Evolutionary conservation across 139 green algal genomes (phyloP).

Genomic region (Chlorella sp.): DNA sequence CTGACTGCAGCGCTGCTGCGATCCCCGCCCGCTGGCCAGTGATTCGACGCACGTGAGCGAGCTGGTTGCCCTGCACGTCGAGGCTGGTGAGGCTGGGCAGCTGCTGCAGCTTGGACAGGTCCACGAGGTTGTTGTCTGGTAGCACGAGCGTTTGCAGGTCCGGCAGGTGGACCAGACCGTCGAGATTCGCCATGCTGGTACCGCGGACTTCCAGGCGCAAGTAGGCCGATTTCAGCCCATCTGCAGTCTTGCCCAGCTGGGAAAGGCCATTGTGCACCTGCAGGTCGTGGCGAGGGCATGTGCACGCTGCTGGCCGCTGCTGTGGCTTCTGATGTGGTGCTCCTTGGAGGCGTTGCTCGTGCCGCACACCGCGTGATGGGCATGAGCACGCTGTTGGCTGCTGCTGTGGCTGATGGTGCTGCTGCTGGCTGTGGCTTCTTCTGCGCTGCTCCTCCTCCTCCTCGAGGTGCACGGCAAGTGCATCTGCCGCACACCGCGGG

Average conservation of each 20-base stretch:
- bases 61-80: conserved; percentile 45
- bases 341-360: no score
- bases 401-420: no score
- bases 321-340: not conserved
- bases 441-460: no score
- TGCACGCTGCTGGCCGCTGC: not conserved
- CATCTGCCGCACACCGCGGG: no score
- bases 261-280: conserved; percentile 20
- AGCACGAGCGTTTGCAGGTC: conserved; percentile 43
- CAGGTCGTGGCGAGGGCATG: not conserved
- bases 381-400: no score
- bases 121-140: conserved; percentile 33
- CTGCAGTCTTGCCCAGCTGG: conserved; percentile 37
- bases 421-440: no score
- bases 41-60: conserved; percentile 40
- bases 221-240: conserved; percentile 28
- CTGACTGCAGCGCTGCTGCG: no score
- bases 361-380: no score
- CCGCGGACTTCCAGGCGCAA: conserved; percentile 20
- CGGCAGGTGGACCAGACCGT: conserved; percentile 16
- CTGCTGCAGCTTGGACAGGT: conserved; percentile 19
- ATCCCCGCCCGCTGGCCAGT: no score
- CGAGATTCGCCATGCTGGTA: conserved; percentile 24
- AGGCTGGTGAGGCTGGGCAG: conserved; percentile 40
- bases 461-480: no score